These are phyloP conservation scores for Coelastrella sp. DNA, from an alignment of 139 green algal genomes.

Conservation along the genomic window DNA sequence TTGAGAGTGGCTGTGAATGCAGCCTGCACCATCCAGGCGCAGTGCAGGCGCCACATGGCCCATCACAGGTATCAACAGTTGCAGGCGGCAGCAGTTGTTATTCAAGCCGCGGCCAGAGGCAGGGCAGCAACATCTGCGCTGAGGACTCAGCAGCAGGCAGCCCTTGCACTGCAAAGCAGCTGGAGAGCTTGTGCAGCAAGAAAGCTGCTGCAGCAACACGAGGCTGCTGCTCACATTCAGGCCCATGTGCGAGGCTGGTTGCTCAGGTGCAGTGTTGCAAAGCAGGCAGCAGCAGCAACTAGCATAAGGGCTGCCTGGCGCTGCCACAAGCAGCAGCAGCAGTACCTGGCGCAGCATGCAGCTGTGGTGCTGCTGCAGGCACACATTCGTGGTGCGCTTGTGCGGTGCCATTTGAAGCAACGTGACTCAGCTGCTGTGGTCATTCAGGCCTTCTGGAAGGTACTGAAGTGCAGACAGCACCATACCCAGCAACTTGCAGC, in stretches of 20 bases:
- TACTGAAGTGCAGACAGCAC: neutral
- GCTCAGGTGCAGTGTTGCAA: conserved; percentile 7
- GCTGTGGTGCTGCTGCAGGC: conserved; percentile 43
- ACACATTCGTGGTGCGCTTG: neutral
- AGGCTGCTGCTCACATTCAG: conserved; percentile 49
- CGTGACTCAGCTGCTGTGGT: conserved; percentile 34
- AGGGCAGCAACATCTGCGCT: neutral
- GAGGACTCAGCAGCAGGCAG: conserved; percentile 25
- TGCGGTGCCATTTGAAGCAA: conserved; percentile 1
- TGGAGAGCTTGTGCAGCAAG: conserved; percentile 36
- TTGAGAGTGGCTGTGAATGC: conserved; percentile 26
- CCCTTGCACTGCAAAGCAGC: conserved; percentile 21
- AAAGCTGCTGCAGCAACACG: conserved; percentile 29
- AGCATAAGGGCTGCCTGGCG: conserved; percentile 55
- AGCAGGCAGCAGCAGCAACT: conserved; percentile 49
- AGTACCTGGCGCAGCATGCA: neutral
- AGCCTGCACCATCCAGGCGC: conserved; percentile 58
- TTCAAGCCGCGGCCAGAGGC: conserved; percentile 24
- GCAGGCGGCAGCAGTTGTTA: conserved; percentile 1
- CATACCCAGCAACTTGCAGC: conserved; percentile 21
- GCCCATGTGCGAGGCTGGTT: conserved; percentile 41
- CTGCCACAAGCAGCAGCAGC: neutral
- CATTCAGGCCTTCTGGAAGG: neutral
- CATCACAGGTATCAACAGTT: conserved; percentile 31
- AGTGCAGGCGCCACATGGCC: conserved; percentile 36